phyloP scores from a whole-genome alignment of 306 rosid genomes.

The Cicer chorassanicum region DNA sequence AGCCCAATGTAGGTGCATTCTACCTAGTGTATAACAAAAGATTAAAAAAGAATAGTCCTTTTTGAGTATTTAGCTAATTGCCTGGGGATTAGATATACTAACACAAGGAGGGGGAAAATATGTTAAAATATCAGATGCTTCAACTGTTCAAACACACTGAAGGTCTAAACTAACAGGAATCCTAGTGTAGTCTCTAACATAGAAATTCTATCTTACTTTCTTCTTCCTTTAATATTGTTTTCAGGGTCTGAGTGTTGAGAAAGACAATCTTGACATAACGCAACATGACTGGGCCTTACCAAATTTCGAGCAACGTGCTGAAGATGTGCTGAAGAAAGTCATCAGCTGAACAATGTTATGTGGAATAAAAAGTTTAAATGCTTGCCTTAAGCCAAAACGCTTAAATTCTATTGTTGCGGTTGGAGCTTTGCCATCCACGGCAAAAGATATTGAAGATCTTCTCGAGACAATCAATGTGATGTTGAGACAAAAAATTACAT shows the following conservation, averaged over 20 bases:
- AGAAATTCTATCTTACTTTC: constrained; percentile 31
- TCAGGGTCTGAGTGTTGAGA: constrained; percentile 92
- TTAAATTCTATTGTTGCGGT: constrained; percentile 10
- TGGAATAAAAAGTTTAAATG: constrained; percentile 24
- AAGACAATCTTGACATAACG: constrained; percentile 94
- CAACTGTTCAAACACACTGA: constrained; percentile 9
- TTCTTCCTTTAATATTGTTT: constrained; percentile 26
- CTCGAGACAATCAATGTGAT: constrained; percentile 28
- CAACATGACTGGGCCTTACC: constrained; percentile 96
- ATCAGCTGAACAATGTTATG: constrained; percentile 48
- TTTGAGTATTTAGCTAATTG: constrained; percentile 21
- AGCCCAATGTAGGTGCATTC: constrained; percentile 22
- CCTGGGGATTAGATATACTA: not conserved
- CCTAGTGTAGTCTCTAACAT: not conserved
- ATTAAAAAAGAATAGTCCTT: constrained; percentile 3
- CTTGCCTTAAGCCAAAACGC: constrained; percentile 27
- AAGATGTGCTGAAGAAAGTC: constrained; percentile 68
- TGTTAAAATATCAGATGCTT: not conserved
- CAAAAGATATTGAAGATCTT: constrained; percentile 18
- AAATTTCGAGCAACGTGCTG: constrained; percentile 90
- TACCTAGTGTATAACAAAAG: constrained; percentile 19
- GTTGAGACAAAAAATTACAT: constrained; percentile 10
- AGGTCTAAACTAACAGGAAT: not conserved
- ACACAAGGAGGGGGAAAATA: constrained; percentile 1
- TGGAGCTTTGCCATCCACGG: constrained; percentile 34